Base-by-base conservation (phyloP, 2,329 filamentous ascomycete genomes). In the Alternaria postmessia region DNA sequence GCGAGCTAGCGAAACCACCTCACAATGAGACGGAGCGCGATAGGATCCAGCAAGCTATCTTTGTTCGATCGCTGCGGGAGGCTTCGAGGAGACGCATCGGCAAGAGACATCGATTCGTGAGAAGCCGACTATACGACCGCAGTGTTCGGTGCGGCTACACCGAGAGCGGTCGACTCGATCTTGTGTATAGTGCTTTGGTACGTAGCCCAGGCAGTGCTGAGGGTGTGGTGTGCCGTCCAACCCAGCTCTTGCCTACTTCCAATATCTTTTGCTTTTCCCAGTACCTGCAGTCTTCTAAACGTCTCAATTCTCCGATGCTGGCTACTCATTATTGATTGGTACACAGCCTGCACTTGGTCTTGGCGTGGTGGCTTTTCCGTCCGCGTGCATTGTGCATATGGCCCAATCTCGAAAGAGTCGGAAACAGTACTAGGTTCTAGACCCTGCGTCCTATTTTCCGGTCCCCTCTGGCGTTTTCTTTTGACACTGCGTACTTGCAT, bases 101-200 rank as follows among this genome's bases (percentile, higher is more conserved):
- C 46, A 30, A 56, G 47, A 54, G 51, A 59, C 24, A 51, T 62
- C 47, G 58, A 51, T 44, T 58, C 62, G 64, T 59, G 26, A 56
- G 42, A 61, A 59, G 36, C 58, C 20, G 34, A 58, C 12, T 44
- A 54, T 42, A 34, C 51, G 55, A 54, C 34, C 38, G 64, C 61
- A 63, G 60, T 57, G 57, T 42, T 42, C 43, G 52, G 52, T 18
- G 49, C 49, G 42, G 67, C 66, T 65, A 62, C 65, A 67, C 68
- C 61, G 39, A 58, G 59, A 54, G 41, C 55, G 59, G 32, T 55
- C 44, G 38, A 55, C 56, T 54, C 48, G 53, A 60, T 53, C 59
- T 59, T 59, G 65, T 62, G 55, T 63, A 54, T 62, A 59, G 56
- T 51, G 59, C 58, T 59, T 48, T 63, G 69, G 69, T 73, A 70